Percentiles rank a stretch among this genome's conserved stretches.
phyloP scores from a whole-genome alignment of 1,139 yeast genomes.

The Pichia sp. region DNA sequence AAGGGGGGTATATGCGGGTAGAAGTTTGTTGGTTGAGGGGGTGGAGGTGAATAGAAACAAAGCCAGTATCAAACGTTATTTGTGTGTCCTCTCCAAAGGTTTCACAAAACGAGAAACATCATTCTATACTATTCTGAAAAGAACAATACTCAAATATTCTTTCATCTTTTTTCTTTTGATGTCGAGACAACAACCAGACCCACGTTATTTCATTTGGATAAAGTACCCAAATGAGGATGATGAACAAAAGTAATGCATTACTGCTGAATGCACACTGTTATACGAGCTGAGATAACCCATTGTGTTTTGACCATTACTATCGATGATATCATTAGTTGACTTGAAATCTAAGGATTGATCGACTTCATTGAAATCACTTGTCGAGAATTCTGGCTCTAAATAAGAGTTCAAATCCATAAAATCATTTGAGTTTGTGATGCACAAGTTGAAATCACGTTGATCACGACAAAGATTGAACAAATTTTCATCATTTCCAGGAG shows the following conservation, averaged over 20 bases:
- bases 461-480: background rate
- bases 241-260: conserved; percentile 23
- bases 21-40: background rate
- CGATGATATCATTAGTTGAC: conserved; percentile 13
- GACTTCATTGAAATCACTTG: background rate
- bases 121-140: background rate
- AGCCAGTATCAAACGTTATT: conserved; percentile 3
- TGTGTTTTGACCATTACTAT: conserved; percentile 6
- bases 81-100: conserved; percentile 12
- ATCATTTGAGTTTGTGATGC: conserved; percentile 8
- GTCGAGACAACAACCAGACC: conserved; percentile 9
- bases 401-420: conserved; percentile 14
- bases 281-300: conserved; percentile 27
- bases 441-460: conserved; percentile 1
- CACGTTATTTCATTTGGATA: background rate
- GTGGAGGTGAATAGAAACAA: background rate
- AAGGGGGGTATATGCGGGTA: background rate
- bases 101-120: background rate
- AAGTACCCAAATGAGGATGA: background rate
- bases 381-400: conserved; percentile 7
- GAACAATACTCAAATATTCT: background rate
- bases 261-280: conserved; percentile 39
- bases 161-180: background rate
- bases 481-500: conserved; percentile 10
- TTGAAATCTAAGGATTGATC: conserved; percentile 6